A percentile compares a stretch with the other conserved stretches of the same genome.
These are phyloP conservation scores for Scutellaria minor DNA, from an alignment of 257 asterid species.

Conservation along the genomic window DNA sequence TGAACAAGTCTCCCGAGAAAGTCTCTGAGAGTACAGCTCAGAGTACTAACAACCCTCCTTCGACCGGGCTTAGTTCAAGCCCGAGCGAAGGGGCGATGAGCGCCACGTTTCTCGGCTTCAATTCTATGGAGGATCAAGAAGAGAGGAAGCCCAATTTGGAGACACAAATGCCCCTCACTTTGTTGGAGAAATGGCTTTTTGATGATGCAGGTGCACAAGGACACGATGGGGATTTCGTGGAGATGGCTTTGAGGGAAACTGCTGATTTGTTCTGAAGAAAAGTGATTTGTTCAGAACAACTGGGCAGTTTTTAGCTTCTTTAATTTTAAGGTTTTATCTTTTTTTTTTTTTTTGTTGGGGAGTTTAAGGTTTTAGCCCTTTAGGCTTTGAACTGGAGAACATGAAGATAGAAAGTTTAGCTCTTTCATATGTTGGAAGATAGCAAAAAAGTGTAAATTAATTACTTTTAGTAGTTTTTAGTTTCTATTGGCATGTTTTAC, in stretches of 20 bases:
- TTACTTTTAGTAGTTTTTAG: constrained; percentile 6
- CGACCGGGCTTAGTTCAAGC: constrained; percentile 47
- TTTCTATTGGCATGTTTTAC: not conserved
- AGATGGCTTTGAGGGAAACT: constrained; percentile 63
- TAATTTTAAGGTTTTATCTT: not conserved
- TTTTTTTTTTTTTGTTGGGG: not conserved
- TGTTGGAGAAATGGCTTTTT: constrained; percentile 67
- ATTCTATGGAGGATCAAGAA: constrained; percentile 31
- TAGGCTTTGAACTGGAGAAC: constrained; percentile 21
- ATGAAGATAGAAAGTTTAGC: not conserved
- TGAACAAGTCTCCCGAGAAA: constrained; percentile 41
- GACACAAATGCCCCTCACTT: constrained; percentile 46
- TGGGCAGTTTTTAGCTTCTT: constrained; percentile 39
- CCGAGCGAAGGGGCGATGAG: constrained; percentile 66
- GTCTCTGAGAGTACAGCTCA: constrained; percentile 31
- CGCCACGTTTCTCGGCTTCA: constrained; percentile 41
- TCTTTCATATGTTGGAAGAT: not conserved
- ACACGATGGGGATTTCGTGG: constrained; percentile 64
- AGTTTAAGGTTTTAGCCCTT: constrained; percentile 20
- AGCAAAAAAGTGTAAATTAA: constrained; percentile 38
- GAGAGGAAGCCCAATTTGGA: constrained; percentile 41
- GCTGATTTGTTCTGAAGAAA: constrained; percentile 75
- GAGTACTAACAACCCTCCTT: constrained; percentile 42
- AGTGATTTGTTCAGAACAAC: constrained; percentile 51
- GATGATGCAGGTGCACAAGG: constrained; percentile 62